A percentile compares a stretch with the other conserved stretches of the same genome.
These are phyloP conservation scores for Syzygium aromaticum DNA, from an alignment of 345 rosid species.

Conservation along the genomic window DNA sequence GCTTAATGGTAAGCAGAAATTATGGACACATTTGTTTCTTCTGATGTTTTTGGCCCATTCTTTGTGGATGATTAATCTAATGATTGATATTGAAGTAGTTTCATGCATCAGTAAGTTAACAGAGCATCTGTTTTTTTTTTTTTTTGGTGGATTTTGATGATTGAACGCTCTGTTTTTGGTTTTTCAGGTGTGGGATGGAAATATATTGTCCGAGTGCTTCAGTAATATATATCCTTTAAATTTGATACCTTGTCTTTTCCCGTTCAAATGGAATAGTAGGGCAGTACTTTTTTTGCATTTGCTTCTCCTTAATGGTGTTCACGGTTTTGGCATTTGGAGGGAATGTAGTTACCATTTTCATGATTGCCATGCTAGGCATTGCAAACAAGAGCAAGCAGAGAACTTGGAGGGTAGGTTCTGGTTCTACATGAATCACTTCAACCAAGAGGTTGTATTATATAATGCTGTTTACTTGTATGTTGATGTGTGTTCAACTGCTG, in stretches of 20 bases:
- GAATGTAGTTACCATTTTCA: conserved; percentile 41
- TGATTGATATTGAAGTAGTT: not conserved
- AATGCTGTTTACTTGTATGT: not conserved
- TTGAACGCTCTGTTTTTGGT: not conserved
- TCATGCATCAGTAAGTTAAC: not conserved
- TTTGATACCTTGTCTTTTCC: not conserved
- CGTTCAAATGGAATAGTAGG: not conserved
- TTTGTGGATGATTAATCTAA: not conserved
- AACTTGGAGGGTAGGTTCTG: conserved; percentile 33
- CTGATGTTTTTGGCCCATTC: not conserved
- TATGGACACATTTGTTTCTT: not conserved
- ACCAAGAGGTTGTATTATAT: not conserved
- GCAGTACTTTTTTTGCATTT: not conserved
- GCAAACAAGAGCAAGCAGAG: conserved; percentile 17
- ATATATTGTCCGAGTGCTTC: conserved; percentile 36
- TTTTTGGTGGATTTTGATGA: not conserved
- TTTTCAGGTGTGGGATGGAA: conserved; percentile 55
- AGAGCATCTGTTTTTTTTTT: not conserved
- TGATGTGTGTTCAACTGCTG: not conserved
- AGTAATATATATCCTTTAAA: conserved; percentile 48
- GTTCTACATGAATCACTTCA: not conserved
- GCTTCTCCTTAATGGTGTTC: conserved; percentile 13
- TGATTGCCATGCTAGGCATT: conserved; percentile 35
- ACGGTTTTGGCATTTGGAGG: conserved; percentile 61
- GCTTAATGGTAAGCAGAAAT: not conserved